Conservation (phyloP, 1,139 yeast species). For the Zygoascus meyerae region DNA sequence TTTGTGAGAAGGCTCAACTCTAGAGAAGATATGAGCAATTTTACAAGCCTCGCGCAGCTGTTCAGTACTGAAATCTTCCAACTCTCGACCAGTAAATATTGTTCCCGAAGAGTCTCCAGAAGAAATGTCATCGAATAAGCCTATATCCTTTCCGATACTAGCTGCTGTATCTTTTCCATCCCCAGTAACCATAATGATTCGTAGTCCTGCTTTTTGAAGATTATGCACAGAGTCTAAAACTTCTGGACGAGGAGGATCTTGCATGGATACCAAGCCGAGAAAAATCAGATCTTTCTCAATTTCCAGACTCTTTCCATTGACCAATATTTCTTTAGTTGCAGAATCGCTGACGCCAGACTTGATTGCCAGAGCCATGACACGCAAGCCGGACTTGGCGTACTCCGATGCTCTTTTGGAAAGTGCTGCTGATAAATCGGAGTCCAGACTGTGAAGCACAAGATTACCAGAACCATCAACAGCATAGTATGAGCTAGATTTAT, state of each 20-base stretch:
- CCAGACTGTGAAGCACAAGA: not conserved
- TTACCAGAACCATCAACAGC: constrained; percentile 20
- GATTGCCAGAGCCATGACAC: constrained; percentile 45
- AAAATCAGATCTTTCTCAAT: constrained; percentile 39
- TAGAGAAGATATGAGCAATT: constrained; percentile 38
- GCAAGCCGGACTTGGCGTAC: constrained; percentile 39
- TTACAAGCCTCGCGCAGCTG: constrained; percentile 23
- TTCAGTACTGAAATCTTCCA: constrained; percentile 30
- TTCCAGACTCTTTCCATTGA: constrained; percentile 8
- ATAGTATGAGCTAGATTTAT: constrained; percentile 35
- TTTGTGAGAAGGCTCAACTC: constrained; percentile 53
- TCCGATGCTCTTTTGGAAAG: constrained; percentile 37
- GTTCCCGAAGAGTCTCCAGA: constrained; percentile 34
- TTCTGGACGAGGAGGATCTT: constrained; percentile 53
- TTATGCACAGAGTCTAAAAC: constrained; percentile 41
- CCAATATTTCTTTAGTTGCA: constrained; percentile 11
- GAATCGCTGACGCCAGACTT: constrained; percentile 18
- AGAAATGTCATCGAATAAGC: constrained; percentile 38
- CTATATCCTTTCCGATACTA: constrained; percentile 49
- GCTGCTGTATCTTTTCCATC: constrained; percentile 51
- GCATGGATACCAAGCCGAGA: constrained; percentile 47
- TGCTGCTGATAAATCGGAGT: constrained; percentile 19
- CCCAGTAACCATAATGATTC: constrained; percentile 51
- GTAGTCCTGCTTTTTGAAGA: constrained; percentile 49
- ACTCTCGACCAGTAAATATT: constrained; percentile 44